These are phyloP conservation scores for Crucibulum laeve DNA, from an alignment of 768 basidiomycete genomes.

Conservation along the genomic window DNA sequence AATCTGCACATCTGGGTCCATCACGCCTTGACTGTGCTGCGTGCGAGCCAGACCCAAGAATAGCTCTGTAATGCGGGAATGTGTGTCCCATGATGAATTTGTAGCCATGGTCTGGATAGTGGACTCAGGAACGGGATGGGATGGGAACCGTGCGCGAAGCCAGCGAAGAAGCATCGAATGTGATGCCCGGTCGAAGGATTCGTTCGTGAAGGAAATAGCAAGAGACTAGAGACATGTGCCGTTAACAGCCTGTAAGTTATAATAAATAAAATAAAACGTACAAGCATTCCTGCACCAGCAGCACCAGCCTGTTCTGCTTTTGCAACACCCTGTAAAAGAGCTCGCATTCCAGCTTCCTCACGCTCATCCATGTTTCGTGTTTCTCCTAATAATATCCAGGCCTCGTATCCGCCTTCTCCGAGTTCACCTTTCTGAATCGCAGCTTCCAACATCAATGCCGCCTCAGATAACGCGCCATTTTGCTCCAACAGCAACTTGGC, in stretches of 20 bases:
- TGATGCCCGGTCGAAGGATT: slow-evolving; percentile 83
- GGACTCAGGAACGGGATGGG: slow-evolving; percentile 48
- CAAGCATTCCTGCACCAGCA: slow-evolving; percentile 72
- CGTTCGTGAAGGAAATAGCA: slow-evolving; percentile 95
- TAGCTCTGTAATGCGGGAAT: slow-evolving; percentile 73
- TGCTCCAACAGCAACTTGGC: slow-evolving; percentile 75
- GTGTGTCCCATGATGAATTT: slow-evolving; percentile 77
- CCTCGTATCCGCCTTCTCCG: slow-evolving; percentile 79
- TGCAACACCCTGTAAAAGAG: slow-evolving; percentile 68
- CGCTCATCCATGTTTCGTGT: slow-evolving; percentile 87
- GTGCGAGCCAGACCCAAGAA: slow-evolving; percentile 78
- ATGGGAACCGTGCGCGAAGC: slow-evolving; percentile 66
- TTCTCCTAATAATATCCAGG: slow-evolving; percentile 91
- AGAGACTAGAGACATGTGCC: slow-evolving; percentile 57
- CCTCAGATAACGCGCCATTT: slow-evolving; percentile 87
- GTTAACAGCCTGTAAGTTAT: slow-evolving; percentile 5
- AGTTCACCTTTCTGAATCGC: slow-evolving; percentile 81
- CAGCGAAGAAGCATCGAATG: slow-evolving; percentile 84
- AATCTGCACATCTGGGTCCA: slow-evolving; percentile 91
- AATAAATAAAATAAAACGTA: slow-evolving; percentile 27
- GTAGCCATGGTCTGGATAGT: slow-evolving; percentile 48
- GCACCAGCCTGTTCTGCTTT: slow-evolving; percentile 60
- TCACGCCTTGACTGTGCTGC: slow-evolving; percentile 67
- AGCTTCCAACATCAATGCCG: slow-evolving; percentile 83
- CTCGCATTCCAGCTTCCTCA: slow-evolving; percentile 78